Percentiles rank a stretch among this genome's conserved stretches.
Conservation (phyloP, 441 rosid genomes). For the Flueggea neowawraea region DNA sequence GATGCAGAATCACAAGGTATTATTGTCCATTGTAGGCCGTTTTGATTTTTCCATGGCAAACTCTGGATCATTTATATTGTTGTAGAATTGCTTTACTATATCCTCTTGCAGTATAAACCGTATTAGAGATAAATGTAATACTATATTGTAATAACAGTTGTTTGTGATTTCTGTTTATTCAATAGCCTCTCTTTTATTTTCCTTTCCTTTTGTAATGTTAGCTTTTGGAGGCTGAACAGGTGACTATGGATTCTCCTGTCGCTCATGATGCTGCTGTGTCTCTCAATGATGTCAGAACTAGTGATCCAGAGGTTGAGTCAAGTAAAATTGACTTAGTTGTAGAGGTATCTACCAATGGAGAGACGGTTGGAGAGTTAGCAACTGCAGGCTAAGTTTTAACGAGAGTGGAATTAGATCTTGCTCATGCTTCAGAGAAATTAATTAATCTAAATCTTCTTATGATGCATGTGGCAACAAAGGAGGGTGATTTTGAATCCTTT, state of each 20-base stretch:
- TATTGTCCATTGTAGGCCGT: no score
- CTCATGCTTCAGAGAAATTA: conserved; percentile 74
- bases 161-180: no score
- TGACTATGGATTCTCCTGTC: conserved; percentile 38
- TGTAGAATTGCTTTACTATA: no score
- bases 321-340: conserved; percentile 46
- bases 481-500: conserved; percentile 63
- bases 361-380: conserved; percentile 33
- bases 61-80: no score
- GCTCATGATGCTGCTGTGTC: conserved; percentile 33
- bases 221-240: no score
- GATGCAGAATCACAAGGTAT: no score
- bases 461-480: conserved; percentile 75
- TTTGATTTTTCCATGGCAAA: no score
- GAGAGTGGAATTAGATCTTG: conserved; percentile 67
- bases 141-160: no score
- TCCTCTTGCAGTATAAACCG: no score
- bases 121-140: no score
- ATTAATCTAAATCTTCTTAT: conserved; percentile 66
- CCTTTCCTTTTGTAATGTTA: no score
- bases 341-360: conserved; percentile 38
- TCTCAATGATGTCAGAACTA: conserved; percentile 46
- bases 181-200: no score
- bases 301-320: conserved; percentile 48
- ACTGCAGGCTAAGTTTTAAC: conserved; percentile 45